Evolutionary conservation across 2,329 filamentous ascomycete species (phyloP).

Genomic region (Colletotrichum camelliae): DNA sequence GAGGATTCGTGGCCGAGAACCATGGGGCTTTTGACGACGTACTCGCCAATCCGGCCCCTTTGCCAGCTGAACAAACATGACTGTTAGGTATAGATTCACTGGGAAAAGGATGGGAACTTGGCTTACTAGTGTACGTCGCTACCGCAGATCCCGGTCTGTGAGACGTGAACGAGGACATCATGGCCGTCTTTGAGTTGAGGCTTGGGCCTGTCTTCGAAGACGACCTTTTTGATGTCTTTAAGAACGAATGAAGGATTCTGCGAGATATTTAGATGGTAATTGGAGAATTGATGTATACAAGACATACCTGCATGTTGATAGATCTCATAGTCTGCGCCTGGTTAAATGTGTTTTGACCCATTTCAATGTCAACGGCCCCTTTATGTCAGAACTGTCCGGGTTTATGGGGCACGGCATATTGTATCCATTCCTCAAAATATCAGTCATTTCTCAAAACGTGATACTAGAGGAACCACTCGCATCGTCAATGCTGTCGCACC

Average conservation of each 20-base stretch:
- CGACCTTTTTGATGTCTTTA: neutral
- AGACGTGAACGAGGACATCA: neutral
- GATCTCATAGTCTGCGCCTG: neutral
- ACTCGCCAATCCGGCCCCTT: neutral
- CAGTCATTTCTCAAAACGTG: neutral
- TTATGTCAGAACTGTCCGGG: accelerated
- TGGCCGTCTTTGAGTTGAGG: neutral
- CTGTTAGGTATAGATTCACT: neutral
- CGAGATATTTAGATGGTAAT: neutral
- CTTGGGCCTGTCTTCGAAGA: neutral
- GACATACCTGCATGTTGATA: neutral
- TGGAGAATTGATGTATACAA: neutral
- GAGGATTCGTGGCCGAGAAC: neutral
- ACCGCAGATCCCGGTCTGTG: neutral
- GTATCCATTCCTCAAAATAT: neutral
- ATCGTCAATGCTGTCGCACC: neutral
- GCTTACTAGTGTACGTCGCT: neutral
- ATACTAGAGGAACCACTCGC: neutral
- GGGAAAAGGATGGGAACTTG: no score
- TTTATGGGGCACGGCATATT: accelerated
- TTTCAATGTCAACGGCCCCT: neutral
- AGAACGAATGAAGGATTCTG: neutral
- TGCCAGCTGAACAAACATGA: neutral
- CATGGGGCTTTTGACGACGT: neutral
- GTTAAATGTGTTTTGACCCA: neutral